phyloP scores from a whole-genome alignment of 2,329 filamentous ascomycete genomes.

The Cordyceps cicadae region DNA sequence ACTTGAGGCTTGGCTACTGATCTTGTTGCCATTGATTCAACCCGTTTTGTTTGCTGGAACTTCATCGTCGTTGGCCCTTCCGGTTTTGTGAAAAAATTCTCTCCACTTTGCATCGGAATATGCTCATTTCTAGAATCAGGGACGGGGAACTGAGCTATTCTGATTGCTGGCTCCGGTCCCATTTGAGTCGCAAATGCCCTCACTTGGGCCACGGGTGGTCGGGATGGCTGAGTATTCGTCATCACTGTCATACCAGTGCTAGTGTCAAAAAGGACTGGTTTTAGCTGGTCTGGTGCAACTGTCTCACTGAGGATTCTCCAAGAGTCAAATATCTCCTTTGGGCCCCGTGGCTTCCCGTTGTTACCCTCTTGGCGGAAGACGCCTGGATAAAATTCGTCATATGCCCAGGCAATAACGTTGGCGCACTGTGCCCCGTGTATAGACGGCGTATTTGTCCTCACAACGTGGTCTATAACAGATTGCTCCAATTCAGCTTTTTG shows the following conservation, averaged over 20 bases:
- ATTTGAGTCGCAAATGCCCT: not conserved
- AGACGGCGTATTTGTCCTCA: conserved; percentile 3
- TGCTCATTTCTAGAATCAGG: not conserved
- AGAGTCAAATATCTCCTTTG: not conserved
- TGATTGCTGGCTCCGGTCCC: not conserved
- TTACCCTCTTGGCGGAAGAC: conserved; percentile 3
- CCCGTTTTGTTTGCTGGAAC: not conserved
- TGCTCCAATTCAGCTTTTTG: not conserved
- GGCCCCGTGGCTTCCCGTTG: not conserved
- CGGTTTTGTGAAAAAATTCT: not conserved
- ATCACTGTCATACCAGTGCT: conserved; percentile 2
- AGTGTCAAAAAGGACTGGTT: not conserved
- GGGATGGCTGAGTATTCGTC: not conserved
- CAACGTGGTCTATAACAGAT: conserved; percentile 4
- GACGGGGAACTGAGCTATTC: not conserved
- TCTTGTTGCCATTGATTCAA: not conserved
- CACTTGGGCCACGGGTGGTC: conserved; percentile 1
- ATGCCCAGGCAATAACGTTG: conserved; percentile 3
- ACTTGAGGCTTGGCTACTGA: not conserved
- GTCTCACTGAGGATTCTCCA: not conserved
- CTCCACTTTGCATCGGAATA: not conserved
- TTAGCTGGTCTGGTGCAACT: not conserved
- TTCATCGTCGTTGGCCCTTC: conserved; percentile 1
- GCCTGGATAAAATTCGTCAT: conserved; percentile 10
- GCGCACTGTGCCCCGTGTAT: not conserved